A percentile compares a stretch with the other conserved stretches of the same genome.
These are phyloP conservation scores for Cytospora mali DNA, from an alignment of 2,329 filamentous ascomycete genomes.

Conservation along the genomic window DNA sequence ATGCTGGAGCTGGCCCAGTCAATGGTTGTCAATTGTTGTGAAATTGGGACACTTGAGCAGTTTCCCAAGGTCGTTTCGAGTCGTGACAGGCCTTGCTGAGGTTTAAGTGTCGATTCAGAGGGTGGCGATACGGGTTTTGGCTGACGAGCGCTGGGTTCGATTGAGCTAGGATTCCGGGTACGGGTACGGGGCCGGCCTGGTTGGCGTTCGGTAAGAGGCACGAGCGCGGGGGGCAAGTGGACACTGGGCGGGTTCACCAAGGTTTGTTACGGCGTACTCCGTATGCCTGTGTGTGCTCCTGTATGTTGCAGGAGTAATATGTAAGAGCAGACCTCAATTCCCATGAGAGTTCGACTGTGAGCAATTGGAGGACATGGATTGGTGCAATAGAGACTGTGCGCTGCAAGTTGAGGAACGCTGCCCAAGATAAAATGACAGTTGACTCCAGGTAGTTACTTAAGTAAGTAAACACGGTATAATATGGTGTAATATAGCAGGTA, in stretches of 20 bases:
- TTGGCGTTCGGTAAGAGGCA: not conserved
- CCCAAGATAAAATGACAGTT: slow-evolving; percentile 11
- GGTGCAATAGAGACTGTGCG: slow-evolving; percentile 14
- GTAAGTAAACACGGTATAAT: not conserved
- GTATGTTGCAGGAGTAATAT: slow-evolving; percentile 7
- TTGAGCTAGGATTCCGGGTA: slow-evolving; percentile 17
- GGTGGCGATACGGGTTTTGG: slow-evolving; percentile 12
- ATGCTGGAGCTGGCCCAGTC: slow-evolving; percentile 21
- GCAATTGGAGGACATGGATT: slow-evolving; percentile 14
- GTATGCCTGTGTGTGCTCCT: not conserved
- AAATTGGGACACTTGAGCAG: slow-evolving; percentile 13
- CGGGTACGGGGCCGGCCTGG: slow-evolving; percentile 6
- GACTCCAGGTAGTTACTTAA: too few relatives aligned
- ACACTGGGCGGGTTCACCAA: slow-evolving; percentile 6
- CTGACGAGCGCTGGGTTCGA: slow-evolving; percentile 10
- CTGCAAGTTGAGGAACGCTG: slow-evolving; percentile 12
- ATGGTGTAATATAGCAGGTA: slow-evolving; percentile 5
- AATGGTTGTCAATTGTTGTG: slow-evolving; percentile 21
- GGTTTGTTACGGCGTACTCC: not conserved
- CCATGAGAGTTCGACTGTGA: slow-evolving; percentile 11
- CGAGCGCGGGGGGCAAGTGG: slow-evolving; percentile 14
- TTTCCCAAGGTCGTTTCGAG: not conserved
- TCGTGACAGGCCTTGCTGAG: slow-evolving; percentile 17
- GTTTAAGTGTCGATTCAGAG: slow-evolving; percentile 17
- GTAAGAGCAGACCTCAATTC: slow-evolving; percentile 18